phyloP scores from a whole-genome alignment of 148 eudicot genomes.

The Diospyros kaki region DNA sequence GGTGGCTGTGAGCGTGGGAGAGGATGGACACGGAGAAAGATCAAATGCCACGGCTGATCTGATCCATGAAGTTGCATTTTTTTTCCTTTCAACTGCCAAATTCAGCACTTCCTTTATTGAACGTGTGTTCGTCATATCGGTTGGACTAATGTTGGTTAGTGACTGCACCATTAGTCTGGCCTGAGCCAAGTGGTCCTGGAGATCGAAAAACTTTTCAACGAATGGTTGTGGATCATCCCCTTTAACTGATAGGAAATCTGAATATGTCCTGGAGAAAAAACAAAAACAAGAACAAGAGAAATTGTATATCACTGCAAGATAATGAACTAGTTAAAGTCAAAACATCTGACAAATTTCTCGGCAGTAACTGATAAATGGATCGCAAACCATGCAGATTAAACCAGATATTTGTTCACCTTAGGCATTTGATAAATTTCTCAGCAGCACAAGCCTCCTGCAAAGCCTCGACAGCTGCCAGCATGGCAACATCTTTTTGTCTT shows the following conservation, averaged over 20 bases:
- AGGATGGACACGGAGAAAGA: conserved; percentile 30
- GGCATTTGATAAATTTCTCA: conserved; percentile 38
- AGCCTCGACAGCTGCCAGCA: conserved; percentile 48
- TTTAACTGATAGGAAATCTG: conserved; percentile 26
- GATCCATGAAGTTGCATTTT: conserved; percentile 43
- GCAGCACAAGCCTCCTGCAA: conserved; percentile 61
- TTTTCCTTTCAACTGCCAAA: conserved; percentile 43
- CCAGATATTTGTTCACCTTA: neutral
- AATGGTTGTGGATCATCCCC: conserved; percentile 26
- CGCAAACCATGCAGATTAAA: neutral
- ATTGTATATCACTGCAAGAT: neutral
- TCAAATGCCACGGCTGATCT: conserved; percentile 40
- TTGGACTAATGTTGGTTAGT: conserved; percentile 34
- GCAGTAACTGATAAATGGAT: neutral
- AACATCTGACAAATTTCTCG: neutral
- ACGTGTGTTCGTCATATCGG: conserved; percentile 13
- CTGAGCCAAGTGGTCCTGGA: conserved; percentile 35
- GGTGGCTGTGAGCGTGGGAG: neutral
- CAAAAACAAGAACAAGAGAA: neutral
- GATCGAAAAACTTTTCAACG: conserved; percentile 36
- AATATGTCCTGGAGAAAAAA: conserved; percentile 29
- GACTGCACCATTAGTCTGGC: conserved; percentile 38
- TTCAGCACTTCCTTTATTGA: conserved; percentile 37
- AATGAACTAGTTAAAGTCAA: neutral
- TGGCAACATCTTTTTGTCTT: conserved; percentile 40